Conservation (phyloP, 371 early-diverging fungal species). For the Mucor lusitanicus region DNA sequence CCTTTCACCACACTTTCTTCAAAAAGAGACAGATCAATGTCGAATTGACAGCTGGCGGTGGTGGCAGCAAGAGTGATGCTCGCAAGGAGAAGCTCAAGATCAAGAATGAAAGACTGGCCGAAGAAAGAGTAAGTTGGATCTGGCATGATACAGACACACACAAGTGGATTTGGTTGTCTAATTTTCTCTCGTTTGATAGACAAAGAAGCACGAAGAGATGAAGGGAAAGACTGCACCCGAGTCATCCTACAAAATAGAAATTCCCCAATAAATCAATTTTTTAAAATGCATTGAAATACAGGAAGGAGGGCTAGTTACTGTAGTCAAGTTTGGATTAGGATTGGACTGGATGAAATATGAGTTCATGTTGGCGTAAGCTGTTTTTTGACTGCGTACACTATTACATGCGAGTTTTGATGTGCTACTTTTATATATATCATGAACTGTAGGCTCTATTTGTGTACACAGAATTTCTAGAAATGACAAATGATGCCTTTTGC, state of each 20-base stretch:
- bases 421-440: too few species aligned
- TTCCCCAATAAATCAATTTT: constrained; percentile 4
- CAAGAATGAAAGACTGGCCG: constrained; percentile 65
- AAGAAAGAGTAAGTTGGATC: constrained; percentile 64
- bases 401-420: too few species aligned
- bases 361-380: too few species aligned
- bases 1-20: constrained; percentile 69
- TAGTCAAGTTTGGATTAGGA: too few species aligned
- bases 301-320: too few species aligned
- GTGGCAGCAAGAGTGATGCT: constrained; percentile 69
- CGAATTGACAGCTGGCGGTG: constrained; percentile 82
- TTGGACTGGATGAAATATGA: too few species aligned
- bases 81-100: constrained; percentile 66
- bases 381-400: too few species aligned
- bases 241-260: constrained; percentile 27
- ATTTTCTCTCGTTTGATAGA: constrained; percentile 8
- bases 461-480: too few species aligned
- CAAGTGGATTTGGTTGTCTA: not conserved
- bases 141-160: too few species aligned
- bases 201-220: constrained; percentile 32
- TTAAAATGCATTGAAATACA: too few species aligned
- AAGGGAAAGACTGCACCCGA: constrained; percentile 11
- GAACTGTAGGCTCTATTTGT: too few species aligned
- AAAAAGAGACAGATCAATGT: constrained; percentile 75
- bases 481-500: too few species aligned